phyloP scores from a whole-genome alignment of 1,284 basidiomycete species.

The Spongiforma sp. region DNA sequence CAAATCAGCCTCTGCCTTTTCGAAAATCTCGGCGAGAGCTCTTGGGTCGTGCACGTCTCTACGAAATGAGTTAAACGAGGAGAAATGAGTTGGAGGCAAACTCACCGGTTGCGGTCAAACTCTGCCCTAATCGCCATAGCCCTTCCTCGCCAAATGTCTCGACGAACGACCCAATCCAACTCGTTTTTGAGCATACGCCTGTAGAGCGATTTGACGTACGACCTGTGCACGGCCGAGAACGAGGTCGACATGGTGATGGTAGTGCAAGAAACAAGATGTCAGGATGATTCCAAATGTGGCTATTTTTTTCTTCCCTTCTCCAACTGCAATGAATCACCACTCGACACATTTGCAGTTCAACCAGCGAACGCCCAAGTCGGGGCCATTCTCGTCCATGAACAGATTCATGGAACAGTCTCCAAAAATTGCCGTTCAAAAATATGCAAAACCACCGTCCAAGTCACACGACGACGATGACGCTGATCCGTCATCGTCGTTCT shows the following conservation, averaged over 20 bases:
- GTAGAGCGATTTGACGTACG: slow-evolving; percentile 93
- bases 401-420: slow-evolving; percentile 51
- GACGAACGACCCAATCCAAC: slow-evolving; percentile 87
- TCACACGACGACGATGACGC: slow-evolving; percentile 30
- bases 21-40: slow-evolving; percentile 80
- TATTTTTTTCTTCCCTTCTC: background rate
- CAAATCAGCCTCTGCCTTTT: slow-evolving; percentile 82
- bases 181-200: slow-evolving; percentile 85
- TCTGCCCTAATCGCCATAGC: slow-evolving; percentile 89
- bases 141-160: slow-evolving; percentile 85
- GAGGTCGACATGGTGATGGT: slow-evolving; percentile 47
- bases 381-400: slow-evolving; percentile 52
- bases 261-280: background rate
- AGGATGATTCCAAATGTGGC: slow-evolving; percentile 21
- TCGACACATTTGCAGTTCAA: slow-evolving; percentile 76
- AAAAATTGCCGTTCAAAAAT: slow-evolving; percentile 49
- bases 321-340: slow-evolving; percentile 76
- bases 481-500: slow-evolving; percentile 29
- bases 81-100: slow-evolving; percentile 11
- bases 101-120: slow-evolving; percentile 91
- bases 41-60: slow-evolving; percentile 91
- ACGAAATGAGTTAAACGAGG: background rate
- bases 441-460: slow-evolving; percentile 44
- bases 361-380: slow-evolving; percentile 66
- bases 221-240: slow-evolving; percentile 77